Evolutionary conservation across 257 asterid genomes (phyloP).

Genomic region (Solanum habrochaites): DNA sequence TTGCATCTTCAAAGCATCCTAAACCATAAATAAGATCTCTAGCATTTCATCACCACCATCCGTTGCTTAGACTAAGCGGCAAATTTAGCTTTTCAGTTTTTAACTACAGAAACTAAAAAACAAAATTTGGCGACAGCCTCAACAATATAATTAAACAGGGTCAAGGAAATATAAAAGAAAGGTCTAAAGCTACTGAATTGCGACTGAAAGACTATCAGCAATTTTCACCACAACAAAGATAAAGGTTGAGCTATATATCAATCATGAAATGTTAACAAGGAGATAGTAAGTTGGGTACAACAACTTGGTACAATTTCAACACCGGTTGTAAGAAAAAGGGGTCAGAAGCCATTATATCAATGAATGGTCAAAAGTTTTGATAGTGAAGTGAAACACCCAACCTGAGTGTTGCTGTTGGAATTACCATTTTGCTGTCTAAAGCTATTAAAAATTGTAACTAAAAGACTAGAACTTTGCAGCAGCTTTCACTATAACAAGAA

Average conservation of each 20-base stretch:
- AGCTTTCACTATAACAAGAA: background rate
- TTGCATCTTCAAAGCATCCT: background rate
- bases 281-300: background rate
- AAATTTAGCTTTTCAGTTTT: background rate
- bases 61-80: background rate
- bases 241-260: background rate
- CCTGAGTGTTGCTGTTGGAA: background rate
- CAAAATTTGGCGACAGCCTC: background rate
- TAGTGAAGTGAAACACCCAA: background rate
- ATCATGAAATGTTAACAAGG: background rate
- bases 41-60: background rate
- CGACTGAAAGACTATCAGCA: background rate
- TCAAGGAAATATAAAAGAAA: background rate
- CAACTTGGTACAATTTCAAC: background rate
- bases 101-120: background rate
- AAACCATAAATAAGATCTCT: background rate
- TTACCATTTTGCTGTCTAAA: background rate
- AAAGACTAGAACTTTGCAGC: background rate
- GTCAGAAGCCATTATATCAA: background rate
- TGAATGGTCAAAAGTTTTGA: background rate
- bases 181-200: background rate
- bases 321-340: background rate
- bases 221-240: background rate
- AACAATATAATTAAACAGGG: background rate
- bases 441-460: background rate